Evolutionary conservation across 2,329 filamentous ascomycete species (phyloP), one percentile per base, ranked within the genome.

Genomic region (Claviceps pusilla): DNA sequence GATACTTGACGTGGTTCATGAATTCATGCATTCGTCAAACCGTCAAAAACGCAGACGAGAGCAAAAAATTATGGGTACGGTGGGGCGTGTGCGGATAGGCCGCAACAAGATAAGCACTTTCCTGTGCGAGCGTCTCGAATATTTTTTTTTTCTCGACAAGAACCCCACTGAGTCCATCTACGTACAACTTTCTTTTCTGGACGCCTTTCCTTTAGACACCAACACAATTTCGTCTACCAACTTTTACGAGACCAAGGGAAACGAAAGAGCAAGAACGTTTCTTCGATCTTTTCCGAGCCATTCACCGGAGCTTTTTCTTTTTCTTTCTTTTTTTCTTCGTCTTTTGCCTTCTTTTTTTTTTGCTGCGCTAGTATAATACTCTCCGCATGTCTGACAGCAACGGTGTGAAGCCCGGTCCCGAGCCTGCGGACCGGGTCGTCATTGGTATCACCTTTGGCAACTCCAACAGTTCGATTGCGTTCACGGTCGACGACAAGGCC

Each of bases 361-460:
- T 2, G 35, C 10, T 37, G 35, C 35, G 56, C 37, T 51, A 56
- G 41, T 3, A 28, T 11, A 39, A 35, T 47, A 31, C 46, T 48
- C 48, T 48, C 54, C 59, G 61, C 57, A 78, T 78, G 76, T 71
- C 72, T 69, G 73, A 74, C 57, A 73, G 71, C 63, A 69, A 65
- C 59, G 68, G 66, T 56, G 65, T 65, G 56, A 69, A 71, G 65
- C 57, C 70, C 60, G 72, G 69, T 65, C 67, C 72, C 57, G 72
- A 76, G 71, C 79, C 80, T 52, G 73, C 71, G 62, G 76, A 83
- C 62, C 77, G 81, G 64, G 76, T 78, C 65, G 88, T 86, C 68
- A 97, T 98, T 73, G 93, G 93, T 69, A 89, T 98, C 68, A 87
- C 90, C 62, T 96, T 97, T 77, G 93, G 93, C 73, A 98, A 97